phyloP scores from a whole-genome alignment of 1,139 yeast genomes.

The Candida sp. region DNA sequence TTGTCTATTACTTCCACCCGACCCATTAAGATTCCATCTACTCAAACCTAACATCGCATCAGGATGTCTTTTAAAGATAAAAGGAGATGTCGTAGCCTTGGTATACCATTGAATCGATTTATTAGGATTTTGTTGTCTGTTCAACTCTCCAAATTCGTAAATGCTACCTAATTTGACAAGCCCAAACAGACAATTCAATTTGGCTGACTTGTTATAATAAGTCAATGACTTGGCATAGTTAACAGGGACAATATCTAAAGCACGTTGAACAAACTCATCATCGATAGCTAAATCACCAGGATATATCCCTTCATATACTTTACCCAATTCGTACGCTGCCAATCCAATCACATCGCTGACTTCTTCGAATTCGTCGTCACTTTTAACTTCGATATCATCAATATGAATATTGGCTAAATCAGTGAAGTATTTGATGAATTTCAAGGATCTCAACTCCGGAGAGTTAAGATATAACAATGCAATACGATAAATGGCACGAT shows the following conservation, averaged over 20 bases:
- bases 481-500: slow-evolving; percentile 41
- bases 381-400: slow-evolving; percentile 29
- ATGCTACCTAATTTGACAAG: slow-evolving; percentile 85
- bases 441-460: slow-evolving; percentile 31
- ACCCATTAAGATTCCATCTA: slow-evolving; percentile 91
- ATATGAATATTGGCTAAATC: slow-evolving; percentile 36
- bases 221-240: slow-evolving; percentile 62
- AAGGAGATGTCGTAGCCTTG: slow-evolving; percentile 63
- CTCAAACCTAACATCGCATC: slow-evolving; percentile 87
- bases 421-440: slow-evolving; percentile 34
- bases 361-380: slow-evolving; percentile 40
- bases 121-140: slow-evolving; percentile 62
- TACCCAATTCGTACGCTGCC: slow-evolving; percentile 57
- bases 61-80: slow-evolving; percentile 61
- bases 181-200: slow-evolving; percentile 71
- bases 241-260: slow-evolving; percentile 39
- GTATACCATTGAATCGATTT: slow-evolving; percentile 90
- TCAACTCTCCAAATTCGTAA: slow-evolving; percentile 81
- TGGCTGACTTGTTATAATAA: slow-evolving; percentile 75
- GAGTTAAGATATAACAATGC: slow-evolving; percentile 37
- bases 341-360: slow-evolving; percentile 40
- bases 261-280: slow-evolving; percentile 32
- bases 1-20: slow-evolving; percentile 48
- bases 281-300: slow-evolving; percentile 41
- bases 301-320: slow-evolving; percentile 64